These are phyloP conservation scores for Phytophthora pistaciae DNA, from an alignment of 352 stramenopile genomes.

Conservation along the genomic window DNA sequence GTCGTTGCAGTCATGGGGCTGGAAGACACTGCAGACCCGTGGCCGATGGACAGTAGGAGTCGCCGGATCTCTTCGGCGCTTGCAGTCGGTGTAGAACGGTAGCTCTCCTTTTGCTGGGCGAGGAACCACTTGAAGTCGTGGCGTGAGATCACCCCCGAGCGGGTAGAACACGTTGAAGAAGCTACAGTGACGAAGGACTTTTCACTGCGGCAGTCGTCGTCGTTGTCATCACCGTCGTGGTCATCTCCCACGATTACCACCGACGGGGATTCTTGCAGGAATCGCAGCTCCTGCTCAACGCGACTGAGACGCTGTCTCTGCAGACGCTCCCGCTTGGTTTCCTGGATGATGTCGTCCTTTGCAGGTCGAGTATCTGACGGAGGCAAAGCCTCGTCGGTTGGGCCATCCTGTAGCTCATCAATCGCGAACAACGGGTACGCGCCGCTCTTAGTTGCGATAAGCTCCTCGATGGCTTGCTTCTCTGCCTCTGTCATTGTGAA, in stretches of 20 bases:
- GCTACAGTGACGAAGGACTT: conserved; percentile 53
- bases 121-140: conserved; percentile 66
- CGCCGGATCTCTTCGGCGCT: conserved; percentile 56
- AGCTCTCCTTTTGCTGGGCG: conserved; percentile 43
- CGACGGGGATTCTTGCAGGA: conserved; percentile 53
- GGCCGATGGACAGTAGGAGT: conserved; percentile 50
- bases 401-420: conserved; percentile 31
- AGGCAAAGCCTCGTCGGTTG: conserved; percentile 10
- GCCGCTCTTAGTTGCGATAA: conserved; percentile 48
- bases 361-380: neutral
- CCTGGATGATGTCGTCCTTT: conserved; percentile 56
- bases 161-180: conserved; percentile 58
- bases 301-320: conserved; percentile 54
- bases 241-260: conserved; percentile 61
- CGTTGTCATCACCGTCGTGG: conserved; percentile 32
- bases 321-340: conserved; percentile 51
- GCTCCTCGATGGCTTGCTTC: conserved; percentile 56
- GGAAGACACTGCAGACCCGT: conserved; percentile 12
- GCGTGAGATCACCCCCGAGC: conserved; percentile 63
- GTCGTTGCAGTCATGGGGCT: conserved; percentile 21
- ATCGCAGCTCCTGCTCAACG: conserved; percentile 68
- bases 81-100: conserved; percentile 35
- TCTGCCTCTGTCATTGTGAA: conserved; percentile 50
- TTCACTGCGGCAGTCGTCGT: conserved; percentile 54
- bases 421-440: conserved; percentile 43